Evolutionary conservation across 768 basidiomycete species (phyloP).

Genomic region (Hericium erinaceus): DNA sequence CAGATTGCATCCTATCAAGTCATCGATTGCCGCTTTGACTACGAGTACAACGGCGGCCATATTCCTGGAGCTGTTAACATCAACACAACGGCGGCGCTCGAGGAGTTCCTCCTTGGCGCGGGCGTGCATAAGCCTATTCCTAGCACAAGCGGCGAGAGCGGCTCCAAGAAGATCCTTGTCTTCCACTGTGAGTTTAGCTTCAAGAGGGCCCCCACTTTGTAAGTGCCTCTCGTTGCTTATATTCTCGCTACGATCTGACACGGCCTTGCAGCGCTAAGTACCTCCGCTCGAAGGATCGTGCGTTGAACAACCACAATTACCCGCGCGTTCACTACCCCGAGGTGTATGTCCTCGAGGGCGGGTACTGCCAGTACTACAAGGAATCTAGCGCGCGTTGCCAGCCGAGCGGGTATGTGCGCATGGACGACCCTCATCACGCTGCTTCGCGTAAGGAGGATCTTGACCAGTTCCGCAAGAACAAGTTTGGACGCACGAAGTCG

Average conservation of each 20-base stretch:
- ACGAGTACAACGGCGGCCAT: slow-evolving; percentile 92
- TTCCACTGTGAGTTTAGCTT: slow-evolving; percentile 99
- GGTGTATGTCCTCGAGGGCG: slow-evolving; percentile 93
- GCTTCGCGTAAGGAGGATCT: slow-evolving; percentile 76
- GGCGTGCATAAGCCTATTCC: slow-evolving; percentile 49
- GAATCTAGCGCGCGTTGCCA: slow-evolving; percentile 61
- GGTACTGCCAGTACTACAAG: slow-evolving; percentile 85
- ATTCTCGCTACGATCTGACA: not conserved
- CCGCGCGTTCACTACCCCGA: slow-evolving; percentile 94
- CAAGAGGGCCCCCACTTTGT: slow-evolving; percentile 96
- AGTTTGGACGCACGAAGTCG: slow-evolving; percentile 84
- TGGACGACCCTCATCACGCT: slow-evolving; percentile 89
- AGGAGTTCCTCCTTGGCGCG: slow-evolving; percentile 66
- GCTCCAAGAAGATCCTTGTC: slow-evolving; percentile 75
- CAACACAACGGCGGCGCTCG: slow-evolving; percentile 69
- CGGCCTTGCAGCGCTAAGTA: slow-evolving; percentile 69
- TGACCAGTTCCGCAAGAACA: slow-evolving; percentile 83
- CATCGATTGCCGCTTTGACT: slow-evolving; percentile 96
- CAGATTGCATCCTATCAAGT: slow-evolving; percentile 64
- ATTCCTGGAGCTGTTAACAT: slow-evolving; percentile 88
- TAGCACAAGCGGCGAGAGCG: slow-evolving; percentile 63
- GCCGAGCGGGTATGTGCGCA: slow-evolving; percentile 76
- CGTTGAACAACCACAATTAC: slow-evolving; percentile 80
- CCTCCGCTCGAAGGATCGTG: slow-evolving; percentile 82
- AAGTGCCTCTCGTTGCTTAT: slow-evolving; percentile 22